These are phyloP conservation scores for Apophysomyces sp. DNA, from an alignment of 371 early-diverging fungal species.

Conservation along the genomic window DNA sequence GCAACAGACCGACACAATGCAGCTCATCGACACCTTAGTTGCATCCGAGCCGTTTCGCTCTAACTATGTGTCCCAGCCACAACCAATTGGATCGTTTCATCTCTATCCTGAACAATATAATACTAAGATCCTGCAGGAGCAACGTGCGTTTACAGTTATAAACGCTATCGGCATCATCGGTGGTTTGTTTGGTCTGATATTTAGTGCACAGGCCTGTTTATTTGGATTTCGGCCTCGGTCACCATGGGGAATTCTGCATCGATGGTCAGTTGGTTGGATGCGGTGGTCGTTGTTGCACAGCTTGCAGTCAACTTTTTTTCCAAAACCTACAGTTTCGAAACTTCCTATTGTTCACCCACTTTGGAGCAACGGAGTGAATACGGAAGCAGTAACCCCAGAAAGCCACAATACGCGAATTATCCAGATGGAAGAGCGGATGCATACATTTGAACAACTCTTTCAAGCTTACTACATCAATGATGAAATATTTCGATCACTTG, in stretches of 20 bases:
- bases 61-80: constrained; percentile 1
- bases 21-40: constrained; percentile 13
- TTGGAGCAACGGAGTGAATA: neutral
- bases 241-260: constrained; percentile 35
- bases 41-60: constrained; percentile 7
- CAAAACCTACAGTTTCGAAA: neutral
- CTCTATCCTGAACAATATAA: constrained; percentile 9
- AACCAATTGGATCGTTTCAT: constrained; percentile 16
- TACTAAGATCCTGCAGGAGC: constrained; percentile 10
- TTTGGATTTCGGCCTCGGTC: constrained; percentile 36
- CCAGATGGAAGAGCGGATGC: constrained; percentile 95
- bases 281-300: constrained; percentile 18
- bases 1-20: neutral
- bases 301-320: constrained; percentile 18
- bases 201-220: constrained; percentile 21
- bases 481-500: constrained; percentile 23
- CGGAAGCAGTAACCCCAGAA: neutral
- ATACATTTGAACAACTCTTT: constrained; percentile 70
- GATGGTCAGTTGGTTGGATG: constrained; percentile 27
- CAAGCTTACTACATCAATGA: constrained; percentile 28
- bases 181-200: constrained; percentile 30
- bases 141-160: constrained; percentile 16
- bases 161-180: constrained; percentile 36
- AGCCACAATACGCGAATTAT: constrained; percentile 49
- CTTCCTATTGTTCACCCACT: neutral